These are phyloP conservation scores for Salvia splendens DNA, from an alignment of 257 asterid genomes.

Conservation along the genomic window DNA sequence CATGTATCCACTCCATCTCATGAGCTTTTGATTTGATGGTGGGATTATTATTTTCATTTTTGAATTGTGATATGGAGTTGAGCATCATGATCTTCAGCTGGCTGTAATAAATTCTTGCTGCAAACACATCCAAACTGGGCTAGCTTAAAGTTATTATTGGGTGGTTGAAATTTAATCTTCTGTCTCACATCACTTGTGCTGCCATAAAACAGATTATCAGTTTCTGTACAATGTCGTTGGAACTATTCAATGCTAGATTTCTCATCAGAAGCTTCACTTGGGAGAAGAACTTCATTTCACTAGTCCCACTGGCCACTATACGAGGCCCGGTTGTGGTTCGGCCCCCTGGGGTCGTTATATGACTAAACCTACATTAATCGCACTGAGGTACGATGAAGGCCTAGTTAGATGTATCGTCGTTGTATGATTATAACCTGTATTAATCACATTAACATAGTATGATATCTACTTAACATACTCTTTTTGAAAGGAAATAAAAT, in stretches of 20 bases:
- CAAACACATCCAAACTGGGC: slow-evolving; percentile 29
- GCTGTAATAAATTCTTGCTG: slow-evolving; percentile 42
- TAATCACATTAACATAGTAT: not conserved
- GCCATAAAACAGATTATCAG: slow-evolving; percentile 39
- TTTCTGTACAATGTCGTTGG: slow-evolving; percentile 48
- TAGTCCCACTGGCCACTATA: not conserved
- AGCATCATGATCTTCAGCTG: slow-evolving; percentile 37
- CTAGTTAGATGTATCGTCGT: not conserved
- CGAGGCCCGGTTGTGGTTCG: not conserved
- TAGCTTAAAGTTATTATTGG: slow-evolving; percentile 36
- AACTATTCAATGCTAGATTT: slow-evolving; percentile 41
- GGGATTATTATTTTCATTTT: slow-evolving; percentile 7
- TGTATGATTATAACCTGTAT: not conserved
- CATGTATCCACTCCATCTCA: not conserved
- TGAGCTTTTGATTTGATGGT: slow-evolving; percentile 33
- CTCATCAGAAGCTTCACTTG: slow-evolving; percentile 17
- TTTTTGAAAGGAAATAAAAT: not conserved
- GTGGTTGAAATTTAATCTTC: slow-evolving; percentile 43
- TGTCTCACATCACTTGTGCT: slow-evolving; percentile 41
- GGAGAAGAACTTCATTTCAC: slow-evolving; percentile 2
- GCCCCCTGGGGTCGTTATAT: not conserved
- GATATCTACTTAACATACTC: not conserved
- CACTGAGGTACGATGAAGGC: not conserved
- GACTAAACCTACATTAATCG: not conserved
- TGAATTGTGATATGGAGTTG: slow-evolving; percentile 19